Base-by-base conservation (phyloP, 2,329 filamentous ascomycete genomes). In the Talaromyces verruculosus region DNA sequence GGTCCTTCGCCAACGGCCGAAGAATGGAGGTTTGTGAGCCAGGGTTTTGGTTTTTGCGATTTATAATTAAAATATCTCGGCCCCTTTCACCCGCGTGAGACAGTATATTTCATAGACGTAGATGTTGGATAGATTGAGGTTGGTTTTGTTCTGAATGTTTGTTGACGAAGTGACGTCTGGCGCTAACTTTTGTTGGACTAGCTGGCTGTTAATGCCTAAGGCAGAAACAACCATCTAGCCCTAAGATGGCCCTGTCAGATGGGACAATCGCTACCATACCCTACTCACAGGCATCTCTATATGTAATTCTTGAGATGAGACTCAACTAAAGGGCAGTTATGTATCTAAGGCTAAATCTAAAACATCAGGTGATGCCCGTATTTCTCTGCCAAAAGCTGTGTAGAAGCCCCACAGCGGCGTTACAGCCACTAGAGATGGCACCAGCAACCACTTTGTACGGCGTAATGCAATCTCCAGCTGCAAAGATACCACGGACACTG, bases 401-500 rank as follows among this genome's bases (percentile, higher is more conserved):
- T 10, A 3, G 41, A 66, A 6, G 61, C 61, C 3, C 53, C 1
- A 60, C 30, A 11, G 49, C 53, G 4, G 61, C 61, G 55, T 60
- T 63, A 43, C 61, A 65, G 39, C 58, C 64, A 41, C 65, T 68
- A 1, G 66, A 68, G 43, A 68, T 65, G 1, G 64, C 65, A 5
- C 63, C 57, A 4, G 62, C 41, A 19, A 68, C 60, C 4, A 63
- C 47, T 66, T 71, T 71, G 8, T 67, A 57, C 35, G 64, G 65
- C 5, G 74, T 73, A 3, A 72, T 72, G 62, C 77, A 81, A 72
- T 88, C 85, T 0, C 86, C 85, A 1, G 78, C 83, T 0, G 84
- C 84, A 75, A 84, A 86, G 1, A 84, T 82, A 0, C 85, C 85
- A 2, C 75, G 72, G 0, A 86, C 79, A 62, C 73, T 19, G 3